A percentile compares a stretch with the other conserved stretches of the same genome.
Conservation (phyloP, 805 yeast species). For the Ogataea degrootiae region DNA sequence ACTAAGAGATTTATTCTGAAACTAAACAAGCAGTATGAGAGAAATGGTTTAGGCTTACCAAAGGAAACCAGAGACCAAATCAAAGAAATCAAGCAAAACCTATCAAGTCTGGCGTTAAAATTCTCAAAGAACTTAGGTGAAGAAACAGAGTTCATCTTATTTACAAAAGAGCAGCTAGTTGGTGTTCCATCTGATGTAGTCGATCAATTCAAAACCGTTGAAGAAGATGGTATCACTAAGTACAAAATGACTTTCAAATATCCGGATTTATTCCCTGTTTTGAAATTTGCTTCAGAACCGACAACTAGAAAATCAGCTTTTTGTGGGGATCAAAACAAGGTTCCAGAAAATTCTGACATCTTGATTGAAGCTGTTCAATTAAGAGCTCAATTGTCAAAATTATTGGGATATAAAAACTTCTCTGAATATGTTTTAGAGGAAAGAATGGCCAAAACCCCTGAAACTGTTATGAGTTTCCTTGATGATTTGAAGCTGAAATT, state of each 20-base stretch:
- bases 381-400: slow-evolving; percentile 56
- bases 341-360: slow-evolving; percentile 57
- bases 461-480: slow-evolving; percentile 56
- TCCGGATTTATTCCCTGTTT: slow-evolving; percentile 75
- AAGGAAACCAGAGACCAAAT: slow-evolving; percentile 50
- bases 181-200: slow-evolving; percentile 70
- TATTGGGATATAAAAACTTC: slow-evolving; percentile 63
- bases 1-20: slow-evolving; percentile 54
- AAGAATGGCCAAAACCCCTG: slow-evolving; percentile 72
- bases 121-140: slow-evolving; percentile 68
- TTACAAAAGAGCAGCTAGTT: slow-evolving; percentile 59
- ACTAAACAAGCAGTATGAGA: slow-evolving; percentile 48
- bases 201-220: slow-evolving; percentile 48
- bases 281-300: slow-evolving; percentile 61
- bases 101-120: slow-evolving; percentile 51
- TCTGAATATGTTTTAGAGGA: slow-evolving; percentile 70
- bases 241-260: slow-evolving; percentile 73
- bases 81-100: slow-evolving; percentile 52
- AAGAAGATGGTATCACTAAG: slow-evolving; percentile 35
- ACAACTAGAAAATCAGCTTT: slow-evolving; percentile 65
- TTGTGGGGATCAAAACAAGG: slow-evolving; percentile 64
- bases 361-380: slow-evolving; percentile 55
- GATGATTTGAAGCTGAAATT: slow-evolving; percentile 56
- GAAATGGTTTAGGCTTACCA: slow-evolving; percentile 66
- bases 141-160: slow-evolving; percentile 55